phyloP scores from a whole-genome alignment of 2,329 filamentous ascomycete species.

The Colletotrichum musicola region DNA sequence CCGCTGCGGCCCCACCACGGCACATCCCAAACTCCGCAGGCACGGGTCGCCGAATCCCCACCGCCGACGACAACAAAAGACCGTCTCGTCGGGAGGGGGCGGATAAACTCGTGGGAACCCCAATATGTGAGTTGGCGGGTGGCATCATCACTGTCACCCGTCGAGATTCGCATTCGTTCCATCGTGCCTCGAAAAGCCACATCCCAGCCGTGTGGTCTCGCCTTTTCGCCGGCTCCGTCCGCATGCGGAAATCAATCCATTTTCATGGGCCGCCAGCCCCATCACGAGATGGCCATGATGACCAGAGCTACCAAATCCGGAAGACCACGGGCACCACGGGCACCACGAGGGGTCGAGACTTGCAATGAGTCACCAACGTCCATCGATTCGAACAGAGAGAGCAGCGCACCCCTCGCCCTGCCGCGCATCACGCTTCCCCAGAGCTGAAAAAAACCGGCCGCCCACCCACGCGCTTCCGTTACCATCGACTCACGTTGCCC shows the following conservation, averaged over 20 bases:
- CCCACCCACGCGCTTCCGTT: constrained; percentile 3
- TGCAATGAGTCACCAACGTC: constrained; percentile 5
- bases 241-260: constrained; percentile 21
- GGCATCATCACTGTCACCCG: no score
- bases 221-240: background rate
- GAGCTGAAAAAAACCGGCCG: background rate
- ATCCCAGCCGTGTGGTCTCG: constrained; percentile 11
- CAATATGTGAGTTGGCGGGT: background rate
- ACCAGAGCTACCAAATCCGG: constrained; percentile 1
- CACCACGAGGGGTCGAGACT: background rate
- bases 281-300: constrained; percentile 3
- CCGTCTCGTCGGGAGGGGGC: background rate
- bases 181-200: background rate
- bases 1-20: constrained; percentile 31
- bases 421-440: background rate
- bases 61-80: background rate
- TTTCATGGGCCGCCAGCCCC: background rate
- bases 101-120: background rate
- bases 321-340: background rate
- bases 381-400: background rate
- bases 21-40: constrained; percentile 14
- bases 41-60: constrained; percentile 29
- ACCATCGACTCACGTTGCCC: constrained; percentile 1
- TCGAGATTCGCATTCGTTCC: no score
- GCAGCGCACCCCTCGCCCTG: background rate